Conservation (phyloP, 805 yeast species). For the Isabelozyma rhagii region DNA sequence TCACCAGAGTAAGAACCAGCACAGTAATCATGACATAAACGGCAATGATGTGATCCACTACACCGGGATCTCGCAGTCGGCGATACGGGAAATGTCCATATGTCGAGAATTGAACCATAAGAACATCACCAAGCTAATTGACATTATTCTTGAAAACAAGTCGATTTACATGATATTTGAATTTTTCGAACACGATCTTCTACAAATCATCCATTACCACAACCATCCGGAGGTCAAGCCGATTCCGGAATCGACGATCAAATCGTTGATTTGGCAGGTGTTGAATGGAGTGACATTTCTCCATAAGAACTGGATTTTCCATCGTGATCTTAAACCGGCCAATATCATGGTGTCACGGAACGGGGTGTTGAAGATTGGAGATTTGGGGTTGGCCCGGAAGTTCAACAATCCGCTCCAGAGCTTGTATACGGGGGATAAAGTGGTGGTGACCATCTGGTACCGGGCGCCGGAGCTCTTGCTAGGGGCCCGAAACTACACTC, state of each 20-base stretch:
- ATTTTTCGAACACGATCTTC: constrained; percentile 91
- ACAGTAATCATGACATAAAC: constrained; percentile 43
- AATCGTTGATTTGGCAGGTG: constrained; percentile 89
- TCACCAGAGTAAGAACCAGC: constrained; percentile 29
- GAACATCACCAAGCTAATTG: constrained; percentile 76
- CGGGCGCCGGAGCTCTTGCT: constrained; percentile 87
- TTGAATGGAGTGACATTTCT: constrained; percentile 85
- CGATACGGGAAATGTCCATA: constrained; percentile 92
- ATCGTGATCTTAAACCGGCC: constrained; percentile 95
- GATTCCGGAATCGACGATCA: constrained; percentile 75
- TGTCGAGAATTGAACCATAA: constrained; percentile 83
- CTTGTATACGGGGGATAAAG: constrained; percentile 88
- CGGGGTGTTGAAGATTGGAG: constrained; percentile 95
- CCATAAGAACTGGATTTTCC: constrained; percentile 95
- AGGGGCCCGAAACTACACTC: constrained; percentile 92
- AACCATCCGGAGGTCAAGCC: constrained; percentile 81
- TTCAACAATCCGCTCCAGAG: constrained; percentile 86
- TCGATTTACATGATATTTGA: constrained; percentile 94
- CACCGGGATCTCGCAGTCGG: constrained; percentile 94
- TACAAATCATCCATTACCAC: constrained; percentile 92
- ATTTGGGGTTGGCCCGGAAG: constrained; percentile 85
- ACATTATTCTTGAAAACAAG: constrained; percentile 82
- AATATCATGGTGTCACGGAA: constrained; percentile 90
- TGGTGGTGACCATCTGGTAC: constrained; percentile 96
- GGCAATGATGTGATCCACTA: constrained; percentile 87